Evolutionary conservation across 179 eudicot species (phyloP), one percentile per base, ranked within the genome.

Genomic region (Beta corolliflora): DNA sequence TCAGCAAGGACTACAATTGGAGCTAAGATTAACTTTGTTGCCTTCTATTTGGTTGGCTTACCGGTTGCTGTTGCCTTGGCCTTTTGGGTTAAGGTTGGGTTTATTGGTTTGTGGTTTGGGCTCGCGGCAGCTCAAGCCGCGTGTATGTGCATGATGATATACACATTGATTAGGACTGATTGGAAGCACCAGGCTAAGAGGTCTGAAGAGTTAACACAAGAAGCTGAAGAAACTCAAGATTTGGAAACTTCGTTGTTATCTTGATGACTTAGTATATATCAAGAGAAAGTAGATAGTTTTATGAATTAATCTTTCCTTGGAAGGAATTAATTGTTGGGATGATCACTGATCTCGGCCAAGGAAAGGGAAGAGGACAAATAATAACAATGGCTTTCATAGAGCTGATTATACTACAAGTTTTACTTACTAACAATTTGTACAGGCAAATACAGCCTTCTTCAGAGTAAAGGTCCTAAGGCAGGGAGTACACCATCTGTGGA

Each of bases 41-140:
- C 98, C 5, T 95, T 95, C 81, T 95, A 95, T 73, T 52, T 92
- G 16, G 88, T 95, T 0, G 99, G 98, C 1, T 74, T 95, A 83
- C 99, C 99, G 0, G 89, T 86, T 8, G 92, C 95, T 0, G 85
- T 87, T 13, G 66, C 89, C 5, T 61, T 90, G 70, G 88, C 93
- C 5, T 95, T 95, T 63, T 79, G 74, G 68, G 53, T 89, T 14
- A 84, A 91, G 71, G 52, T 85, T 3, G 99, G 99, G 7, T 92
- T 92, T 61, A 46, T 75, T 21, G 98, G 98, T 5, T 80, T 95
- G 15, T 94, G 95, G 97, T 75, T 88, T 70, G 97, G 98, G 36
- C 73, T 94, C 5, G 93, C 92, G 1, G 94, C 92, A 5, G 88
- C 98, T 7, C 95, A 93, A 80, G 87, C 77, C 0, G 85, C 95